Percentiles rank a stretch among this genome's conserved stretches.
These are phyloP conservation scores for Westerdykella sp. DNA, from an alignment of 2,329 filamentous ascomycete genomes.

Conservation along the genomic window DNA sequence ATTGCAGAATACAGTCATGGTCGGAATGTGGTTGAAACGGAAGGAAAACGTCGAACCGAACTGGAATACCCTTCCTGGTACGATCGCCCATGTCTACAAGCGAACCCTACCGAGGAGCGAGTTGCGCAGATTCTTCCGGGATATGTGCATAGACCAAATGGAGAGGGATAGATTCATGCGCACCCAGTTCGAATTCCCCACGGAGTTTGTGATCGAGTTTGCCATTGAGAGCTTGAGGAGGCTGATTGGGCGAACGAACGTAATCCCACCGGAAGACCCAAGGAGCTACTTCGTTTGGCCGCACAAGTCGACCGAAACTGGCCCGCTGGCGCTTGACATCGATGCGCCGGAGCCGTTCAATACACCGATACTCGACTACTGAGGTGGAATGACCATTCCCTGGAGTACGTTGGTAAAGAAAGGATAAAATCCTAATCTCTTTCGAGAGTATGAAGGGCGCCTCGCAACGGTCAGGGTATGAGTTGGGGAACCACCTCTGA, in stretches of 20 bases:
- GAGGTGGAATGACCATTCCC: no score
- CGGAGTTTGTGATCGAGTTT: conserved; percentile 7
- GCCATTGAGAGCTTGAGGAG: neutral
- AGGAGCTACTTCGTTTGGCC: no score
- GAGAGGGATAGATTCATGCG: neutral
- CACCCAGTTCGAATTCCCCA: neutral
- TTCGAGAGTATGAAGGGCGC: neutral
- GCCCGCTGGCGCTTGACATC: no score
- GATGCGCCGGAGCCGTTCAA: no score
- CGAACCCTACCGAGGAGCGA: conserved; percentile 1
- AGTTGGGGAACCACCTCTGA: neutral
- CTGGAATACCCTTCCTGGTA: neutral
- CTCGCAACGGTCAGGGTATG: neutral
- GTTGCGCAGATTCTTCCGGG: conserved; percentile 4
- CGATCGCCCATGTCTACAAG: conserved; percentile 5
- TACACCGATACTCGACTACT: no score
- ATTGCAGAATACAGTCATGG: conserved; percentile 7
- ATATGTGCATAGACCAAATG: conserved; percentile 6
- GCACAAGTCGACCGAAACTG: no score
- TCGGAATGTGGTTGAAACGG: neutral
- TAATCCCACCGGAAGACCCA: neutral
- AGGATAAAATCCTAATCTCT: neutral
- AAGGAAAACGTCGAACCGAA: neutral
- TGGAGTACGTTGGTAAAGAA: neutral
- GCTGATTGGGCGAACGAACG: neutral